A percentile compares a stretch with the other conserved stretches of the same genome.
Conservation (phyloP, 805 yeast genomes). For the Candida easanensis region DNA sequence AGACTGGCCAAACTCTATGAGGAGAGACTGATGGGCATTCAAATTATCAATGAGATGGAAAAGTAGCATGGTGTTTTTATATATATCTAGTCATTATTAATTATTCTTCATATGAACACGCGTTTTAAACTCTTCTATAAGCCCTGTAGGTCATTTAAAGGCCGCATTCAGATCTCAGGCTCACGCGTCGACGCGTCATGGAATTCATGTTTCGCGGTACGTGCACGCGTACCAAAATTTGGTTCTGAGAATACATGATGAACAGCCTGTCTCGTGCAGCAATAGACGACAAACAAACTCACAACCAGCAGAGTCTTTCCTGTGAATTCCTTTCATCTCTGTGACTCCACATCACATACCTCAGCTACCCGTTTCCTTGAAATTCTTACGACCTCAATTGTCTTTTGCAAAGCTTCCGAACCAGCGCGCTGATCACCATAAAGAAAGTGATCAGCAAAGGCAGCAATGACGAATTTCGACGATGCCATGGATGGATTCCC, state of each 20-base stretch:
- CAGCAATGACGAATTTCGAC: conserved; percentile 5
- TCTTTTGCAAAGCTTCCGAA: not conserved
- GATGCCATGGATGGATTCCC: conserved; percentile 8
- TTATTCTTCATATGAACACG: not conserved
- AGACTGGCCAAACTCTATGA: conserved; percentile 63
- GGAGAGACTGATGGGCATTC: conserved; percentile 46
- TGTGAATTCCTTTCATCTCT: not conserved
- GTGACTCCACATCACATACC: not conserved
- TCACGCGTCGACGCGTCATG: not conserved
- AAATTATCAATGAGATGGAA: conserved; percentile 33
- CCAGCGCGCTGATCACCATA: not conserved
- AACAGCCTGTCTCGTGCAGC: not conserved
- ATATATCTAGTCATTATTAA: not conserved
- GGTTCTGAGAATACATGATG: no score
- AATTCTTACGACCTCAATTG: not conserved
- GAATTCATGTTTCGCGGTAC: not conserved
- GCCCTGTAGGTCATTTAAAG: no score
- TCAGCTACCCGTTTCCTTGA: not conserved
- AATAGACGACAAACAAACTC: not conserved
- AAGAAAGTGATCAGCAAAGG: not conserved
- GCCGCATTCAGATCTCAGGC: no score
- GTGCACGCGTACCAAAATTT: not conserved
- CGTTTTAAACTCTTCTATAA: no score
- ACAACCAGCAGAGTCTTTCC: not conserved
- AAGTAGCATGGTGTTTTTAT: no score